Conservation (phyloP, 768 basidiomycete genomes). For the Rhizopogon vesiculosus region DNA sequence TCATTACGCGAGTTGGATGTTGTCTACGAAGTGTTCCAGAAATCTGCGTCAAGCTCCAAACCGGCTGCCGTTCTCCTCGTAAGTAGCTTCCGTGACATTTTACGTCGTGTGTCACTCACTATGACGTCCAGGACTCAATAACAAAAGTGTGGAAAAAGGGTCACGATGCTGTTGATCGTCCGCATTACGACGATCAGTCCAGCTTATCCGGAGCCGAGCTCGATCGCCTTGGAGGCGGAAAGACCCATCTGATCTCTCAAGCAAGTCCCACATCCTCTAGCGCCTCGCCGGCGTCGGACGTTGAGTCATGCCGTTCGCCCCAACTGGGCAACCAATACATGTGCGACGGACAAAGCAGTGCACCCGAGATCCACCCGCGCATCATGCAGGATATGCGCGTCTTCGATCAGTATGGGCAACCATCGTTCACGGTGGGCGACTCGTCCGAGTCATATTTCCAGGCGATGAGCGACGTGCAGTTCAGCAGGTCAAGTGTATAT, state of each 20-base stretch:
- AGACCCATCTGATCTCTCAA: constrained; percentile 39
- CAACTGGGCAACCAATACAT: neutral
- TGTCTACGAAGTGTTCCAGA: constrained; percentile 40
- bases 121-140: constrained; percentile 32
- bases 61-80: constrained; percentile 44
- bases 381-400: constrained; percentile 51
- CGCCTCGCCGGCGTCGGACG: constrained; percentile 8
- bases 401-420: constrained; percentile 32
- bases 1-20: constrained; percentile 46
- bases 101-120: neutral
- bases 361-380: constrained; percentile 20
- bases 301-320: constrained; percentile 11
- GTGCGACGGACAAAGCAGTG: constrained; percentile 1
- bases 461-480: constrained; percentile 28
- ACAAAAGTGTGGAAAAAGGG: constrained; percentile 39
- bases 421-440: constrained; percentile 14
- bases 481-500: constrained; percentile 11
- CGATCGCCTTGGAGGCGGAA: constrained; percentile 48
- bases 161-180: constrained; percentile 33
- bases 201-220: constrained; percentile 41
- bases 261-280: neutral
- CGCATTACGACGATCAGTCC: constrained; percentile 16
- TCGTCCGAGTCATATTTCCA: constrained; percentile 23
- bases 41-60: constrained; percentile 39
- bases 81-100: constrained; percentile 9